A percentile compares a stretch with the other conserved stretches of the same genome.
Conservation (phyloP, 2,329 filamentous ascomycete species). For the Arthrobotrys musiformis region DNA sequence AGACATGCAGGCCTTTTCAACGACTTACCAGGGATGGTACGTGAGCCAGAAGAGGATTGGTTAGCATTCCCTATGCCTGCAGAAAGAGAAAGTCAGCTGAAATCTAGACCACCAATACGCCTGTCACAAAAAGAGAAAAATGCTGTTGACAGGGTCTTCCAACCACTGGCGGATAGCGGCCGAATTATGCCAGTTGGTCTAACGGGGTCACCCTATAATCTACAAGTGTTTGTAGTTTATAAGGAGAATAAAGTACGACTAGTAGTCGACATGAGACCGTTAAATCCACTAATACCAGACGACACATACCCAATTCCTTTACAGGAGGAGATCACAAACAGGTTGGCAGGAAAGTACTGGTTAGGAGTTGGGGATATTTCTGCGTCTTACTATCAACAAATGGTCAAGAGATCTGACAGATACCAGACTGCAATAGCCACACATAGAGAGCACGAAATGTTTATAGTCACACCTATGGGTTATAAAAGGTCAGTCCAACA, state of each 20-base stretch:
- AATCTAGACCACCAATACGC: neutral
- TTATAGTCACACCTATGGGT: neutral
- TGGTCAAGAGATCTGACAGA: neutral
- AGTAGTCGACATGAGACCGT: neutral
- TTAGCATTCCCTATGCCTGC: too few species aligned
- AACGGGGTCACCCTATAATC: too few species aligned
- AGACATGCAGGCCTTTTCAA: neutral
- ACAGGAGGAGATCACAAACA: neutral
- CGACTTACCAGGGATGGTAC: neutral
- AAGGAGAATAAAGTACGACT: neutral
- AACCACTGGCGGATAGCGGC: neutral
- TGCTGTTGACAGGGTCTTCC: neutral
- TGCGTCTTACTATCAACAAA: neutral
- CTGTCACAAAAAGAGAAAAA: neutral
- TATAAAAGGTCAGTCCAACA: neutral
- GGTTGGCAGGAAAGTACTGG: neutral
- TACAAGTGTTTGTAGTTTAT: neutral
- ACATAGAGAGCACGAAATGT: neutral
- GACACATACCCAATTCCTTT: neutral
- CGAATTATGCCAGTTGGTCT: too few species aligned
- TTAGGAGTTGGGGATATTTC: too few species aligned
- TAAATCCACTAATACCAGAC: neutral
- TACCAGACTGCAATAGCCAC: neutral
- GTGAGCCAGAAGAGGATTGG: neutral
- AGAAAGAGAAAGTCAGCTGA: neutral